These are phyloP conservation scores for Cetraspora pellucida DNA, from an alignment of 192 early-diverging fungal species.

Conservation along the genomic window DNA sequence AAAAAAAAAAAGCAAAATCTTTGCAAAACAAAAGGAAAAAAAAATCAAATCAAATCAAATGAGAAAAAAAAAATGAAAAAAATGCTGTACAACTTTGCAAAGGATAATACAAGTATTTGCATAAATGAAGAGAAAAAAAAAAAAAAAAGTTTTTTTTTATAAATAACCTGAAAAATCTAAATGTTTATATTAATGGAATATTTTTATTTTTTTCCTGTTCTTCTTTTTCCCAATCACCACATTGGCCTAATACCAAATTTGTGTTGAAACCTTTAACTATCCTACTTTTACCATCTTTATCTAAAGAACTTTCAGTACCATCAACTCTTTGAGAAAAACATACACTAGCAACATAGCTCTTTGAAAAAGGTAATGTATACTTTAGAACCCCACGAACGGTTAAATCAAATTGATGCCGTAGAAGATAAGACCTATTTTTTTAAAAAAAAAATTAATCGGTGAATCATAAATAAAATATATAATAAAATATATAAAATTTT, in stretches of 20 bases:
- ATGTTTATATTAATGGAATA: not conserved
- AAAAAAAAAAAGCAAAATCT: not conserved
- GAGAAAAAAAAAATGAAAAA: too few species aligned
- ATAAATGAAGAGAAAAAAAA: not conserved
- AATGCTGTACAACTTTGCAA: constrained; percentile 17
- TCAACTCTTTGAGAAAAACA: constrained; percentile 11
- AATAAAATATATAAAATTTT: not conserved
- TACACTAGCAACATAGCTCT: not conserved
- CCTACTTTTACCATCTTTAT: not conserved
- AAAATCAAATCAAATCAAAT: too few species aligned
- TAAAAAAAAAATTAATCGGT: not conserved
- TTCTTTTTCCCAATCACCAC: constrained; percentile 18
- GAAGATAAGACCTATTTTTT: constrained; percentile 9
- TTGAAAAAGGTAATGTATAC: constrained; percentile 21
- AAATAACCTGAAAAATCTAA: not conserved
- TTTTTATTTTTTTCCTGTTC: not conserved
- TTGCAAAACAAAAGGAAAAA: too few species aligned
- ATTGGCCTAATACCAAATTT: not conserved
- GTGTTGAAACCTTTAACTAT: not conserved
- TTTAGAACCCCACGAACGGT: constrained; percentile 20
- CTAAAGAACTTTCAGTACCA: not conserved
- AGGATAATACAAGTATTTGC: not conserved
- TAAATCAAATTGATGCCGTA: not conserved
- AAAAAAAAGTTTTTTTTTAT: not conserved
- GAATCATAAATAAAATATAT: not conserved